Evolutionary conservation across 73 alveolate species (phyloP), one percentile per base, ranked within the genome.

Genomic region (Durusdinium trenchii): DNA sequence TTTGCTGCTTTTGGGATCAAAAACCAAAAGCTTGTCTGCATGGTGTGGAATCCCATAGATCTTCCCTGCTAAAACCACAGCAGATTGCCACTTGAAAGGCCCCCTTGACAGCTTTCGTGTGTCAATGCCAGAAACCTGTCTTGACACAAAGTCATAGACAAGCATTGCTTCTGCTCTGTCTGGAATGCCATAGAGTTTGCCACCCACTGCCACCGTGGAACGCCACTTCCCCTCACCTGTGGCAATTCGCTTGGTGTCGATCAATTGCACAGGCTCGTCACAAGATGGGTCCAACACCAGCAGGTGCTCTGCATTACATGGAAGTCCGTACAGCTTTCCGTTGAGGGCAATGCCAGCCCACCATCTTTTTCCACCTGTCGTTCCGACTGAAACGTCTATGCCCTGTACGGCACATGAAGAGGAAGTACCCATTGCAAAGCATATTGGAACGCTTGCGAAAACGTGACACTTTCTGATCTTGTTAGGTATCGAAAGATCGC

Each of bases 181-280:
- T 6, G 98, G 98, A 42, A 93, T 54, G 40, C 98, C 98, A 93
- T 73, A 73, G 7, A 93, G 62, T 48, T 43, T 93, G 32, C 98
- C 98, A 6, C 98, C 98, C 69, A 93, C 35, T n/a, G 91, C 98
- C 67, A 75, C 98, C 26, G 64, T 7, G n/a, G 92, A 18, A 20
- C 98, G 89, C 98, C 98, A 93, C 81, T 93, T 93, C 42, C 98
- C 98, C 32, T 51, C 92, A 6, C 98, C 98, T 28, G 69, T 93
- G 51, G 92, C 98, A 6, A 93, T 42, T 2, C 81, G 46, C 51
- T 92, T 46, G 75, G 91, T 71, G 60, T 75, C 98, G 51, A 93
- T 64, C 12, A 36, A 73, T 38, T 60, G 43, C 1, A 93, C 36
- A 6, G 96, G 96, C 30, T 90, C 98, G 36, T 61, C 3, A 12